Base-by-base conservation (phyloP, 345 rosid species). In the Rhodamnia argentea region DNA sequence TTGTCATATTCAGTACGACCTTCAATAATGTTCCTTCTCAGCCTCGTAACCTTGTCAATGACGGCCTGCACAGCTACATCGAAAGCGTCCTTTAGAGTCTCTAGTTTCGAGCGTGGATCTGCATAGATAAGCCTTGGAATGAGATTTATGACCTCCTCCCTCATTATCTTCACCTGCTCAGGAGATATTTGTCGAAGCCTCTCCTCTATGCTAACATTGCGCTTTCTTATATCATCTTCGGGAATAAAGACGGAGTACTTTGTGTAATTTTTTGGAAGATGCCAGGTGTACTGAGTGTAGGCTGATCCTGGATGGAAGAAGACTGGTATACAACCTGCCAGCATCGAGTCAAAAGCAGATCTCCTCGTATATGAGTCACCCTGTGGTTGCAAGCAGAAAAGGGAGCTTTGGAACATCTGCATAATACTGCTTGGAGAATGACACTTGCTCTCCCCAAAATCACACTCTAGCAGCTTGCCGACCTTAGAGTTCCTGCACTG, bases 241-340 rank as follows among this genome's bases (percentile, higher is more conserved):
- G 93, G 93, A 37, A 92, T 92, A 87, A 92, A 92, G 82, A 92
- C 92, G 1, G 93, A 92, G 84, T 88, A 92, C 18, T 86, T 88
- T 9, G 91, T 85, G 59, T 70, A 89, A 52, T 92, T 85, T 89
- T 88, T 92, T 0, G 91, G 93, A 54, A 90, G 92, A 89, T 91
- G 92, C 93, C 93, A 91, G 54, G 93, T 90, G 83, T 91, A 91
- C 13, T 91, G 93, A 2, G 93, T 91, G 89, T 91, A 91, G 24
- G 93, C 93, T 7, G 93, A 91, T 47, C 93, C 93, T 6, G 93
- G 93, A 86, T 91, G 93, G 86, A 87, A 87, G 81, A 87, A 87
- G 57, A 87, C 88, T 6, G 88, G 88, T 56, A 87, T 87, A 81
- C 88, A 91, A 40, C 93, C 93, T 18, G 93, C 93, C 83, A 91